These are phyloP conservation scores for Rhizophagus clarus DNA, from an alignment of 192 early-diverging fungal species.

Conservation along the genomic window DNA sequence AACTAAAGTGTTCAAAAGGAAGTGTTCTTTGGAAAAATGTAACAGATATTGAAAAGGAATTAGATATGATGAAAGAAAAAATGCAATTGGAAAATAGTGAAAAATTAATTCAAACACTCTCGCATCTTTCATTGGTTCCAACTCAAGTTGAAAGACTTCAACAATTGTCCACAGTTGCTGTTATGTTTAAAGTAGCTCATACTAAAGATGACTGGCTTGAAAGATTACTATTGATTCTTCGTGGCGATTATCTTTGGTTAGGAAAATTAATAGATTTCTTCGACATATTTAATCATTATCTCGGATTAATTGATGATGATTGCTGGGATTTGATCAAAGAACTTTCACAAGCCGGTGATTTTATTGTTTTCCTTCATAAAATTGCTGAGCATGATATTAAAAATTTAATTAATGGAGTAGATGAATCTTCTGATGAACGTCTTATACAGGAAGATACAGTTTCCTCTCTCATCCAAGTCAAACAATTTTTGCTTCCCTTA, in stretches of 20 bases:
- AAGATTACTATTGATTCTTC: not conserved
- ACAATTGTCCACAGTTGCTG: not conserved
- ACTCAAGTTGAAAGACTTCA: not conserved
- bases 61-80: not conserved
- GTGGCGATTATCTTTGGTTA: not conserved
- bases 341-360: not conserved
- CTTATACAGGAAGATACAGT: slow-evolving; percentile 33
- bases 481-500: slow-evolving; percentile 20
- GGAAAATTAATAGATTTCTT: not conserved
- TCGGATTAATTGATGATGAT: not conserved
- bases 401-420: slow-evolving; percentile 35
- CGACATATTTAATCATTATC: not conserved
- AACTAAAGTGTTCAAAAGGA: not conserved
- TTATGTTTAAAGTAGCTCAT: slow-evolving; percentile 2
- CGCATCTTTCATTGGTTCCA: not conserved
- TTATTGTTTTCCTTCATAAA: slow-evolving; percentile 18
- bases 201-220: slow-evolving; percentile 2
- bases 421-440: slow-evolving; percentile 33
- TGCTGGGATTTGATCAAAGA: slow-evolving; percentile 20
- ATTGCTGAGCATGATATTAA: slow-evolving; percentile 24
- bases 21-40: slow-evolving; percentile 4
- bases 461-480: slow-evolving; percentile 27
- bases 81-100: not conserved
- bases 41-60: slow-evolving; percentile 1
- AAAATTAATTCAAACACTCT: not conserved